A percentile compares a stretch with the other conserved stretches of the same genome.
These are phyloP conservation scores for Fusarium pininemorale DNA, from an alignment of 2,329 filamentous ascomycete species.

Conservation along the genomic window DNA sequence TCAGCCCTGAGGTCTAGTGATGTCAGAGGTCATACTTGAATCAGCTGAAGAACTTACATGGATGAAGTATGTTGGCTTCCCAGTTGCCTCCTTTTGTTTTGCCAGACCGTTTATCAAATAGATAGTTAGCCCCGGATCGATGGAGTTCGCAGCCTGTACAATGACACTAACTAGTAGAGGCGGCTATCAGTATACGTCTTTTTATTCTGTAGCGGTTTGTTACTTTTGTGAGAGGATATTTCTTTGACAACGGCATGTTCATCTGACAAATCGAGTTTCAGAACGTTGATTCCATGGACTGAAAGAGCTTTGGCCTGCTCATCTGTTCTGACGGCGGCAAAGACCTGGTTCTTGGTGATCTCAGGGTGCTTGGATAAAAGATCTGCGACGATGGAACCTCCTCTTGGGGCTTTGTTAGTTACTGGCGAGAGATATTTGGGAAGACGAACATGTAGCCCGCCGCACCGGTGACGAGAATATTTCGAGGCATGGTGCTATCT, in stretches of 20 bases:
- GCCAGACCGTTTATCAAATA: background rate
- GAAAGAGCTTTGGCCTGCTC: background rate
- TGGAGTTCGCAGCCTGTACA: background rate
- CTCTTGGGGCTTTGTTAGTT: background rate
- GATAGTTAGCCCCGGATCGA: background rate
- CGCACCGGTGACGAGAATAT: background rate
- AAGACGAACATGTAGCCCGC: background rate
- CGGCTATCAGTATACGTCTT: background rate
- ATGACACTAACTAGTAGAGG: background rate
- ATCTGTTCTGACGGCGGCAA: background rate
- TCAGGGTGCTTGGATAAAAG: background rate
- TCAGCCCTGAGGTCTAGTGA: background rate
- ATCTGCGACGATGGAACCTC: background rate
- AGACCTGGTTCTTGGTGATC: background rate
- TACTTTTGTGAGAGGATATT: background rate
- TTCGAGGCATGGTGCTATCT: background rate
- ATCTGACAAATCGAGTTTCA: background rate
- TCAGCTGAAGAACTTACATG: background rate
- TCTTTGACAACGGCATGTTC: background rate
- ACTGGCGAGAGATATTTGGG: fast-evolving
- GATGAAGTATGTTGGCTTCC: background rate
- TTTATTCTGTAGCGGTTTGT: too few species aligned
- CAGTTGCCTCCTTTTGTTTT: background rate
- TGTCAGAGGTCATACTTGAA: too few species aligned
- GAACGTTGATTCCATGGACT: background rate